phyloP scores from a whole-genome alignment of 352 stramenopile species.

The Pythium aristosporum region DNA sequence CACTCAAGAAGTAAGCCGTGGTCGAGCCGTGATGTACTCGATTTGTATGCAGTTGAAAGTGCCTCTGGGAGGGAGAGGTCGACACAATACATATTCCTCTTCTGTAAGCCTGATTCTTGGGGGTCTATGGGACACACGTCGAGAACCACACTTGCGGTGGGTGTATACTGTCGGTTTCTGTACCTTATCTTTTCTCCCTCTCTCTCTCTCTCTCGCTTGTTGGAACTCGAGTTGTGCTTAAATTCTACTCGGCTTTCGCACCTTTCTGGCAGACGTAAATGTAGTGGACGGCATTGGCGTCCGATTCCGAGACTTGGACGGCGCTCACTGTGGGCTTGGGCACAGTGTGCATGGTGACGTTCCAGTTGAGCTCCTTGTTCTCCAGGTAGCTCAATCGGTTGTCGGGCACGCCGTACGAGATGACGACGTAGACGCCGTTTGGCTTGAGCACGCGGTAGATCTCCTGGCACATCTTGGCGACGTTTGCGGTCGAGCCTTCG shows the following conservation, averaged over 20 bases:
- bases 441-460: constrained; percentile 94
- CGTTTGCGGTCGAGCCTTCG: constrained; percentile 94
- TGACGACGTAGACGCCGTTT: constrained; percentile 93
- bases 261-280: constrained; percentile 96
- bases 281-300: constrained; percentile 95
- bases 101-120: too few species aligned
- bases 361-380: constrained; percentile 95
- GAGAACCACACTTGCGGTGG: too few species aligned
- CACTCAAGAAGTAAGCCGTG: constrained; percentile 39
- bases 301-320: constrained; percentile 90
- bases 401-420: constrained; percentile 95
- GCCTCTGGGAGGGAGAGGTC: background rate
- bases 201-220: background rate
- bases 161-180: too few species aligned
- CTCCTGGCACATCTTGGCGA: constrained; percentile 95
- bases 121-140: too few species aligned
- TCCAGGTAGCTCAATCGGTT: constrained; percentile 96
- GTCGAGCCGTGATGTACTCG: too few species aligned
- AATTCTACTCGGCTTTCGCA: constrained; percentile 41
- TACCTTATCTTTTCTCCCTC: too few species aligned
- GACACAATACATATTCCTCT: background rate
- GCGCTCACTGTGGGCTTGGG: constrained; percentile 95
- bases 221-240: background rate
- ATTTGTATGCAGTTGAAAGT: background rate
- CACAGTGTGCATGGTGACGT: constrained; percentile 93